These are phyloP conservation scores for Hirsutella rhossiliensis DNA, from an alignment of 2,329 filamentous ascomycete species.

Conservation along the genomic window DNA sequence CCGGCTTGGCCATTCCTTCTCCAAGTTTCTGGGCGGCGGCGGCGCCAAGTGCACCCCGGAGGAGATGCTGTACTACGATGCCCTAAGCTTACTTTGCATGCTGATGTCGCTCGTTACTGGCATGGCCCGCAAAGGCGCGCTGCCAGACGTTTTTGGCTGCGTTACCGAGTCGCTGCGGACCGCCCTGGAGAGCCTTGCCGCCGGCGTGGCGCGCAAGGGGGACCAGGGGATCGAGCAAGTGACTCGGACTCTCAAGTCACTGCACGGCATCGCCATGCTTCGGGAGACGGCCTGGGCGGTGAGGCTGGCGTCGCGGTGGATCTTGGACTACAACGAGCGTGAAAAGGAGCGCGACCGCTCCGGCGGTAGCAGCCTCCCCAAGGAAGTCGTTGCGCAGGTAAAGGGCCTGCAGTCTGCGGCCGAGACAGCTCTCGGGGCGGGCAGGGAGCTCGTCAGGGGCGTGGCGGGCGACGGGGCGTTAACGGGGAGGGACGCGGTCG, in stretches of 20 bases:
- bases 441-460: constrained; percentile 14
- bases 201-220: constrained; percentile 4
- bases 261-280: constrained; percentile 24
- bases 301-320: constrained; percentile 19
- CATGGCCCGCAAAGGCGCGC: constrained; percentile 10
- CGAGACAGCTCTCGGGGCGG: constrained; percentile 18
- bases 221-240: constrained; percentile 7
- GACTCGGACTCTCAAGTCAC: constrained; percentile 16
- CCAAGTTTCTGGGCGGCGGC: constrained; percentile 22
- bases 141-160: constrained; percentile 13
- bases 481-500: constrained; percentile 13
- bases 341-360: constrained; percentile 27
- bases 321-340: constrained; percentile 22
- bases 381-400: constrained; percentile 20
- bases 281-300: constrained; percentile 24
- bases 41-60: constrained; percentile 23
- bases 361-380: constrained; percentile 23
- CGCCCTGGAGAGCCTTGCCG: constrained; percentile 14
- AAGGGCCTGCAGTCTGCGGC: constrained; percentile 20
- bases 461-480: constrained; percentile 17
- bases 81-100: constrained; percentile 27
- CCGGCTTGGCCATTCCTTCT: constrained; percentile 29
- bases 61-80: constrained; percentile 31
- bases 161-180: constrained; percentile 14
- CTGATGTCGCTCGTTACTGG: constrained; percentile 17